Conservation (phyloP, 202 grass and related monocot genomes). For the Eragrostis tef region DNA sequence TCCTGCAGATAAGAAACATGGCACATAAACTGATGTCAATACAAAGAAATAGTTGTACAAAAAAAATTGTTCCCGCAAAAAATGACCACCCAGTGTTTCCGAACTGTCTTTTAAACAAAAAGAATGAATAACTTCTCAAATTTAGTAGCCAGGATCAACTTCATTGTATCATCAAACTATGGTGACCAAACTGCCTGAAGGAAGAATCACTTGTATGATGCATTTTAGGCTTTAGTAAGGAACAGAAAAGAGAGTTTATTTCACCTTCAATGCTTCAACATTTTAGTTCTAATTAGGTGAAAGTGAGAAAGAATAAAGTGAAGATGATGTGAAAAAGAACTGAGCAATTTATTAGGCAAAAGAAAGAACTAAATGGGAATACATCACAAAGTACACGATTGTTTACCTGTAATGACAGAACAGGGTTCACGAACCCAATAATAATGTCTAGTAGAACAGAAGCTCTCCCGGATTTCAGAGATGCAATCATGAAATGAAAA, state of each 20-base stretch:
- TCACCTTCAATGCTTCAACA: neutral
- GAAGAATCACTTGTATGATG: slow-evolving; percentile 15
- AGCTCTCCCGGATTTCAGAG: slow-evolving; percentile 90
- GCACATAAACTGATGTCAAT: slow-evolving; percentile 11
- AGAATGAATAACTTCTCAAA: neutral
- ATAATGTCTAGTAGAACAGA: slow-evolving; percentile 82
- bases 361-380: neutral
- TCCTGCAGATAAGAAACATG: slow-evolving; percentile 61
- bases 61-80: neutral
- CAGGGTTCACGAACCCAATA: slow-evolving; percentile 67
- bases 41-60: neutral
- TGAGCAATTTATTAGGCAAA: neutral
- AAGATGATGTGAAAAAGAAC: neutral
- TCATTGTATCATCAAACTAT: neutral
- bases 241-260: neutral
- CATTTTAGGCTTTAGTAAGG: neutral
- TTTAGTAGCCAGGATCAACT: slow-evolving; percentile 12
- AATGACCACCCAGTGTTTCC: slow-evolving; percentile 6
- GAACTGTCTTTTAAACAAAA: slow-evolving; percentile 3
- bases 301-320: neutral
- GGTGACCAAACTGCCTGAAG: neutral
- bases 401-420: slow-evolving; percentile 90
- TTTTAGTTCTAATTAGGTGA: neutral
- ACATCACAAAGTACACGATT: slow-evolving; percentile 11
- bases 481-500: slow-evolving; percentile 88